phyloP scores from a whole-genome alignment of 352 stramenopile genomes.

The Phytophthora boehmeriae region DNA sequence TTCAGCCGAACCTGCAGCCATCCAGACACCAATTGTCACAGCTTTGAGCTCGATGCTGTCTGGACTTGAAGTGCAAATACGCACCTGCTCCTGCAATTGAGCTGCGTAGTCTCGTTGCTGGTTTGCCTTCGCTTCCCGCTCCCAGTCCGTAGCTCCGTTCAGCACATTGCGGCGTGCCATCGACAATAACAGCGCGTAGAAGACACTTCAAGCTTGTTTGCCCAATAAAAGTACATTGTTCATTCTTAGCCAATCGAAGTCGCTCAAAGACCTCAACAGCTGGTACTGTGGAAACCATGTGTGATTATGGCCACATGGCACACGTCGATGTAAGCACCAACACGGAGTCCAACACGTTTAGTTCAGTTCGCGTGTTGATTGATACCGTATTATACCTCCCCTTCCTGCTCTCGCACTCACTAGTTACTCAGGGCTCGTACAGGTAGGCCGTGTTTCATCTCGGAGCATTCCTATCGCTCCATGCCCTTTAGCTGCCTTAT shows the following conservation, averaged over 20 bases:
- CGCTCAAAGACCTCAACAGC: too few species aligned
- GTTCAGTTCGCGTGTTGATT: conserved; percentile 17
- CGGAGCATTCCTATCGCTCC: conserved; percentile 5
- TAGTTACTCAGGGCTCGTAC: conserved; percentile 6
- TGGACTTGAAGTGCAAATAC: neutral
- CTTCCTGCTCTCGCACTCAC: neutral
- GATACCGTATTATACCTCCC: conserved; percentile 25
- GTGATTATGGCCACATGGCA: neutral
- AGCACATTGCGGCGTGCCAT: conserved; percentile 42
- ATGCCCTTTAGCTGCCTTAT: conserved; percentile 27
- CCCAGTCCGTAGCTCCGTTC: conserved; percentile 41
- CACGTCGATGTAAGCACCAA: neutral
- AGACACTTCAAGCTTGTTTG: too few species aligned
- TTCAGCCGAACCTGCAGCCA: conserved; percentile 46
- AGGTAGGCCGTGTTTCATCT: conserved; percentile 5
- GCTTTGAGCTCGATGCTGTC: neutral
- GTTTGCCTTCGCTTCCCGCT: conserved; percentile 54
- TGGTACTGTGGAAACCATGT: neutral
- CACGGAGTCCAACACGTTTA: neutral
- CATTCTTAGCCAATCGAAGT: too few species aligned
- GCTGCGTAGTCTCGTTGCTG: conserved; percentile 73
- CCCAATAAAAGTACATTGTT: too few species aligned
- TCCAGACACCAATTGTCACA: neutral
- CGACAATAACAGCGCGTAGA: too few species aligned
- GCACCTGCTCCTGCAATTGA: conserved; percentile 68